These are phyloP conservation scores for Colletotrichum phormii DNA, from an alignment of 2,329 filamentous ascomycete species.

Conservation along the genomic window DNA sequence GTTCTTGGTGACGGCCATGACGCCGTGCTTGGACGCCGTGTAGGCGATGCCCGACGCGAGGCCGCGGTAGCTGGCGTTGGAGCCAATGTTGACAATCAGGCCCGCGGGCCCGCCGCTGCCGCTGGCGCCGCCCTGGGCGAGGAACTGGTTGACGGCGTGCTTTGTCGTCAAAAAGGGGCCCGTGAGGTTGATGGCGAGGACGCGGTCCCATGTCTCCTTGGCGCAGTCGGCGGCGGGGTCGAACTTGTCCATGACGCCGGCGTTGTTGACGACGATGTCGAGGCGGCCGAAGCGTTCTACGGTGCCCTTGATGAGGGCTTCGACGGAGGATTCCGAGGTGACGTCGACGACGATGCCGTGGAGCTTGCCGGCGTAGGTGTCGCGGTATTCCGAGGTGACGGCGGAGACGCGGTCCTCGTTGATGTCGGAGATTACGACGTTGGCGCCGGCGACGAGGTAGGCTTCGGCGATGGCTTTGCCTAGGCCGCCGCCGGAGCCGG, in stretches of 20 bases:
- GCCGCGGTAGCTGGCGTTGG: slow-evolving; percentile 32
- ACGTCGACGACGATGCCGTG: slow-evolving; percentile 30
- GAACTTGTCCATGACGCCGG: slow-evolving; percentile 68
- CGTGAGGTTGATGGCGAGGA: slow-evolving; percentile 68
- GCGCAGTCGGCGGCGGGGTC: slow-evolving; percentile 62
- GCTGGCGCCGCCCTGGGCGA: slow-evolving; percentile 47
- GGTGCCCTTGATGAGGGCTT: slow-evolving; percentile 20
- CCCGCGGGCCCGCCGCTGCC: slow-evolving; percentile 30
- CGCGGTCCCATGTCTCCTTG: slow-evolving; percentile 62
- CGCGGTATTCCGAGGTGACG: slow-evolving; percentile 22
- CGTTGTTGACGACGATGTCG: slow-evolving; percentile 70
- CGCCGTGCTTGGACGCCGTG: slow-evolving; percentile 64
- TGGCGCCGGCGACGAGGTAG: slow-evolving; percentile 46
- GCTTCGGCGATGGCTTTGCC: slow-evolving; percentile 46
- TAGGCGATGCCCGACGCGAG: slow-evolving; percentile 57
- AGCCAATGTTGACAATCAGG: slow-evolving; percentile 42
- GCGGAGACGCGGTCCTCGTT: slow-evolving; percentile 35
- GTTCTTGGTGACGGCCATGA: slow-evolving; percentile 67
- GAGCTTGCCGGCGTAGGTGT: slow-evolving; percentile 33
- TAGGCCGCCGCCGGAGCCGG: slow-evolving; percentile 47
- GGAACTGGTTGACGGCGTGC: slow-evolving; percentile 60
- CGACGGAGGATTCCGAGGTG: slow-evolving; percentile 27
- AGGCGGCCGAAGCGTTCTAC: slow-evolving; percentile 39
- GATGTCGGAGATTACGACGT: slow-evolving; percentile 49
- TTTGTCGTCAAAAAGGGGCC: slow-evolving; percentile 66